Conservation (phyloP, 179 eudicot genomes). For the Dionaea muscipula region DNA sequence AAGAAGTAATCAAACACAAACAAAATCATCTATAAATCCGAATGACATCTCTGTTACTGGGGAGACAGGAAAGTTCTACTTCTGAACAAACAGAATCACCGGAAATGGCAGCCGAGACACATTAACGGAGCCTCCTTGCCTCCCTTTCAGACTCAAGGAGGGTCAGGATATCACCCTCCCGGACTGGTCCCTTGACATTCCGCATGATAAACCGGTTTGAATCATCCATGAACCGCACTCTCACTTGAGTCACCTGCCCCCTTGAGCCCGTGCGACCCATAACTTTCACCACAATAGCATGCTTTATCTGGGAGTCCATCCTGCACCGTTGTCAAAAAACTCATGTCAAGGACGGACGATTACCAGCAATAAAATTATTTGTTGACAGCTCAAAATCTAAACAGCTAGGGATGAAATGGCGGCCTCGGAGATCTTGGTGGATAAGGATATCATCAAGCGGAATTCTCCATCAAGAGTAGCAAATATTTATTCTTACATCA, state of each 20-base stretch:
- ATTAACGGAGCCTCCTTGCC: slow-evolving; percentile 25
- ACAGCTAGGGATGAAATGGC: background rate
- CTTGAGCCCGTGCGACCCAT: slow-evolving; percentile 23
- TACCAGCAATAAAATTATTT: too few species aligned
- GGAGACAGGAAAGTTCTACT: too few species aligned
- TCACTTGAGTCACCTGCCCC: slow-evolving; percentile 27
- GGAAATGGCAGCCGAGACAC: background rate
- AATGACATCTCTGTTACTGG: too few species aligned
- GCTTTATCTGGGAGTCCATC: slow-evolving; percentile 21
- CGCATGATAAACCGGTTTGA: slow-evolving; percentile 20
- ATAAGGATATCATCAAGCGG: slow-evolving; percentile 21
- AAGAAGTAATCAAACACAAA: too few species aligned
- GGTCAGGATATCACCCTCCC: slow-evolving; percentile 17
- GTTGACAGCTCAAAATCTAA: too few species aligned
- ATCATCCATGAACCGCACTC: slow-evolving; percentile 25
- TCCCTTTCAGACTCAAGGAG: slow-evolving; percentile 28
- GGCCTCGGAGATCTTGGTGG: slow-evolving; percentile 46
- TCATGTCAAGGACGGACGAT: too few species aligned
- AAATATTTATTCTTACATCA: slow-evolving; percentile 23
- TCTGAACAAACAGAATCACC: background rate
- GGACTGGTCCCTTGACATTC: slow-evolving; percentile 16
- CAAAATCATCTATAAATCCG: too few species aligned
- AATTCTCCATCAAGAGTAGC: slow-evolving; percentile 31
- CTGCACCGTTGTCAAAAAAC: background rate
- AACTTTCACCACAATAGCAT: slow-evolving; percentile 19